Evolutionary conservation across 805 yeast species (phyloP).

Genomic region (Candida montana): DNA sequence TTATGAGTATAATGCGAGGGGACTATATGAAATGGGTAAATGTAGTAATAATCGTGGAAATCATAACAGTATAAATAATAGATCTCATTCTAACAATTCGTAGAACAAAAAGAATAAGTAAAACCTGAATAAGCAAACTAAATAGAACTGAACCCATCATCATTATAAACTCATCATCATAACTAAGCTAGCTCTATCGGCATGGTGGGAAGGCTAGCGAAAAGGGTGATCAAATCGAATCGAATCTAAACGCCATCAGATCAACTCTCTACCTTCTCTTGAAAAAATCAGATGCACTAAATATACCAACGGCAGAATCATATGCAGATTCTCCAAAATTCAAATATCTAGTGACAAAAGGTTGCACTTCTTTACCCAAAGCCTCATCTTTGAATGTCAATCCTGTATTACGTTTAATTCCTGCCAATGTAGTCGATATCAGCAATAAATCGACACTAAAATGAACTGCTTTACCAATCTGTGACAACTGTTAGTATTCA

Average conservation of each 20-base stretch:
- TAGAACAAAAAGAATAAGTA: too few relatives aligned
- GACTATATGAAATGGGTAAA: too few relatives aligned
- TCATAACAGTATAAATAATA: background rate
- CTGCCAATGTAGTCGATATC: conserved; percentile 64
- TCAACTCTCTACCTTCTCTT: conserved; percentile 38
- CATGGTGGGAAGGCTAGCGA: too few relatives aligned
- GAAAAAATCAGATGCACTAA: conserved; percentile 72
- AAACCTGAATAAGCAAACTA: too few relatives aligned
- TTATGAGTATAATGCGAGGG: too few relatives aligned
- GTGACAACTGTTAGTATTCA: background rate
- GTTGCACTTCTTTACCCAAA: conserved; percentile 39
- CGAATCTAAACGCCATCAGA: too few relatives aligned
- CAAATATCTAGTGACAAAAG: conserved; percentile 60
- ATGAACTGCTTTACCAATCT: conserved; percentile 54
- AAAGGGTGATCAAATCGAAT: too few relatives aligned
- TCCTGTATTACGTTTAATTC: conserved; percentile 69
- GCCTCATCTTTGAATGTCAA: conserved; percentile 50
- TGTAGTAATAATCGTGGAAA: too few relatives aligned
- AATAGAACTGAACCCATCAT: too few relatives aligned
- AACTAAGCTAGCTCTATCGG: too few relatives aligned
- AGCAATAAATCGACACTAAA: conserved; percentile 53
- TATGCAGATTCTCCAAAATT: conserved; percentile 81
- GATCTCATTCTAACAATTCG: too few relatives aligned
- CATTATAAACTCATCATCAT: too few relatives aligned
- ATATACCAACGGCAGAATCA: conserved; percentile 63